Evolutionary conservation across 139 green algal genomes (phyloP).

Genomic region (Micromonas pusilla): DNA sequence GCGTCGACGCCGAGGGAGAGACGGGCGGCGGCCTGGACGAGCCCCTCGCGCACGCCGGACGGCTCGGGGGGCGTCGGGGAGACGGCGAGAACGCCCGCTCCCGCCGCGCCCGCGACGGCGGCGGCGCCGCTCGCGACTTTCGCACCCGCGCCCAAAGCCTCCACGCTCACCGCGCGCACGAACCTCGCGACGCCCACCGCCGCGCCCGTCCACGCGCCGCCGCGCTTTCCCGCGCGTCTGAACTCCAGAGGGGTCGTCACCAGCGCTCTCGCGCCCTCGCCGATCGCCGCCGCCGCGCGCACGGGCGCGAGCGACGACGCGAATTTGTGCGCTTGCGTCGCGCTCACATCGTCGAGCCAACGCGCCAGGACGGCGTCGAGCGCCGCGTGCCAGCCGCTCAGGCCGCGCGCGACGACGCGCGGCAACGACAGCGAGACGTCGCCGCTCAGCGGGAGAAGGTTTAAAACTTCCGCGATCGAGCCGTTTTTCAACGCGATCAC

Average conservation of each 20-base stretch:
- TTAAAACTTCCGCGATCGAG: conserved; percentile 20
- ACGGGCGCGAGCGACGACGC: conserved; percentile 57
- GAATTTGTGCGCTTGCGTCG: conserved; percentile 63
- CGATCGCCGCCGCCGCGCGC: conserved; percentile 42
- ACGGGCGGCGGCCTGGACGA: no score
- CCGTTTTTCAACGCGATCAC: conserved; percentile 50
- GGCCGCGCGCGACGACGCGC: not conserved
- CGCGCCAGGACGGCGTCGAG: not conserved
- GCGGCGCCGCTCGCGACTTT: not conserved
- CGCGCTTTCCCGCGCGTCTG: no score
- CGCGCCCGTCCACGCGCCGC: not conserved
- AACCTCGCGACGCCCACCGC: not conserved
- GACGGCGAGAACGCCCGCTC: not conserved
- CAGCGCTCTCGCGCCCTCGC: conserved; percentile 41
- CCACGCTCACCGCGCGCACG: not conserved
- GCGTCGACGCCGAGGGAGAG: no score
- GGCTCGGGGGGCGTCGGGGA: no score
- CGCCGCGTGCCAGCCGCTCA: not conserved
- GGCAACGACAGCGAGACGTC: not conserved
- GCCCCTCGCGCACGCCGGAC: no score
- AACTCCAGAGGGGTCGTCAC: conserved; percentile 39
- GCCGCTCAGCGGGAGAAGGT: not conserved
- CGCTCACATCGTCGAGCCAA: conserved; percentile 53
- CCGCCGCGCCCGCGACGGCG: not conserved
- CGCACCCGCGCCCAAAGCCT: not conserved